phyloP scores from a whole-genome alignment of 768 basidiomycete species.

The Psilocybe cubensis region DNA sequence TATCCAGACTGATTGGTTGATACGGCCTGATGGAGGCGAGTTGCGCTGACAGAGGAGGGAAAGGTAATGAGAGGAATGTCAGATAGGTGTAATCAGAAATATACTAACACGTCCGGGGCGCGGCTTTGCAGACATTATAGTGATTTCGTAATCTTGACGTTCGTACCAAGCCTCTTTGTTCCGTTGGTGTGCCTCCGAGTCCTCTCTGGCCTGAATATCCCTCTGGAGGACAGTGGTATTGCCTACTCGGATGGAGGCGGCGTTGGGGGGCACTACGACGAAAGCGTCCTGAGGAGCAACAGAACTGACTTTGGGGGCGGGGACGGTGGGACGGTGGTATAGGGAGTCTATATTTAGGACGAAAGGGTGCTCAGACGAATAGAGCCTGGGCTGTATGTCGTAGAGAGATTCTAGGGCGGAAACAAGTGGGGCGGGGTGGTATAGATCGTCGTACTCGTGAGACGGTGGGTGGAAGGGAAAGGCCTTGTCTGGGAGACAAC shows the following conservation, averaged over 20 bases:
- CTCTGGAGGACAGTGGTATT: conserved; percentile 21
- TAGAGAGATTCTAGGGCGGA: conserved; percentile 35
- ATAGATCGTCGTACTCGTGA: conserved; percentile 31
- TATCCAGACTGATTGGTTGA: conserved; percentile 1
- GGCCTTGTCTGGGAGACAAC: conserved; percentile 33
- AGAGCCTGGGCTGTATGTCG: conserved; percentile 23
- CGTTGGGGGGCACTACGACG: conserved; percentile 23
- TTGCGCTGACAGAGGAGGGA: neutral
- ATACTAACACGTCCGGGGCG: neutral
- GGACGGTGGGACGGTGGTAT: conserved; percentile 20
- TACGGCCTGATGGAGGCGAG: neutral
- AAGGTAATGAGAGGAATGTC: neutral
- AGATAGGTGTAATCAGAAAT: neutral
- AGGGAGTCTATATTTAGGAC: conserved; percentile 33
- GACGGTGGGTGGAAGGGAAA: conserved; percentile 29
- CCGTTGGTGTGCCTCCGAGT: conserved; percentile 16
- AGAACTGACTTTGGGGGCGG: neutral
- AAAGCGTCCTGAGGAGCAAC: conserved; percentile 25
- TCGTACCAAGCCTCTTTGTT: conserved; percentile 32
- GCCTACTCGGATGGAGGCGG: conserved; percentile 19
- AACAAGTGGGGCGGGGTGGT: conserved; percentile 44
- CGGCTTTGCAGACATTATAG: neutral
- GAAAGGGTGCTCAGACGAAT: conserved; percentile 37
- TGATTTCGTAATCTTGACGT: conserved; percentile 10
- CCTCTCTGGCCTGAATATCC: conserved; percentile 17